Percentiles rank a stretch among this genome's conserved stretches.
phyloP scores from a whole-genome alignment of 169 alveolate genomes.

The Toxoplasma gondii region DNA sequence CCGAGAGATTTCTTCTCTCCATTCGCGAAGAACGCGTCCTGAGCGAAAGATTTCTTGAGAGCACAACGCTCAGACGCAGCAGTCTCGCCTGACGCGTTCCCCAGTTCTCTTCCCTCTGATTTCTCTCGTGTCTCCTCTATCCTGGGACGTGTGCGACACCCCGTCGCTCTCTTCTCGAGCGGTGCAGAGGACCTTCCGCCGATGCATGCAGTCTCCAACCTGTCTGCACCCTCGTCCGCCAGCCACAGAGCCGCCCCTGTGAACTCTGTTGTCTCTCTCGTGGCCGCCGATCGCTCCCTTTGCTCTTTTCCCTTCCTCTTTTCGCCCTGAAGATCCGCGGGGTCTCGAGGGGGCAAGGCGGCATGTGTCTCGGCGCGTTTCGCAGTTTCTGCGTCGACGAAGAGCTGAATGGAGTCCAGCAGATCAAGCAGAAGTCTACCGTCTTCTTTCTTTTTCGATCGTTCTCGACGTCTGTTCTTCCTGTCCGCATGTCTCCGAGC shows the following conservation, averaged over 20 bases:
- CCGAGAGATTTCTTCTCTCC: background rate
- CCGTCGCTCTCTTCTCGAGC: no score
- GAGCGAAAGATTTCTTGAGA: background rate
- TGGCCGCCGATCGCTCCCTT: background rate
- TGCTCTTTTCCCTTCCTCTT: background rate
- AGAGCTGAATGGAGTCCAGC: background rate
- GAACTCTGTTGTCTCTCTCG: no score
- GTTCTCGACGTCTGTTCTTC: background rate
- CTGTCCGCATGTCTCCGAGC: background rate
- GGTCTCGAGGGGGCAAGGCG: background rate
- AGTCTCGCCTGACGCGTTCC: no score
- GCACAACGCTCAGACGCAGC: background rate
- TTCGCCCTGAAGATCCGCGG: background rate
- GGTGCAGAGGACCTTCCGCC: no score
- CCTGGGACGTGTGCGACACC: no score
- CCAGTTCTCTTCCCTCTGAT: no score
- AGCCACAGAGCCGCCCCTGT: no score
- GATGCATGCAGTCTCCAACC: no score
- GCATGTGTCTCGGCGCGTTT: background rate
- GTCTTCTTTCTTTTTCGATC: background rate
- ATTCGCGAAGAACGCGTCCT: background rate
- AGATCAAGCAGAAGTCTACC: background rate
- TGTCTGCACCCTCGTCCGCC: no score
- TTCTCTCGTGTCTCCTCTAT: no score
- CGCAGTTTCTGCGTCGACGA: background rate